Base-by-base conservation (phyloP, 768 basidiomycete species). In the Paxillus rubicundulus region DNA sequence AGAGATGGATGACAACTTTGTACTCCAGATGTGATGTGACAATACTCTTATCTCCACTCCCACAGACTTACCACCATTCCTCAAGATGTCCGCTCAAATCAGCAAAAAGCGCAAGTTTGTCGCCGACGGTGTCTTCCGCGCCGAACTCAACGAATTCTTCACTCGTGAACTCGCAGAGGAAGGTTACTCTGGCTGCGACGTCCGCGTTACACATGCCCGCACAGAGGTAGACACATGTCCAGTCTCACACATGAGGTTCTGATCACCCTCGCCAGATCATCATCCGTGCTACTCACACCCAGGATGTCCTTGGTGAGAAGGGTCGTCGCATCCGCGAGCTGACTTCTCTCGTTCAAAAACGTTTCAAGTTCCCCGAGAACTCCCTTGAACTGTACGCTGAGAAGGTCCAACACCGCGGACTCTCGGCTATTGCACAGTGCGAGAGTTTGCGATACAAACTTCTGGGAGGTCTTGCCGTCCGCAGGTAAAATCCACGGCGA, bases 111-210 rank as follows among this genome's bases (percentile, higher is more conserved):
- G 93, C 81, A 98, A 94, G 84, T 95, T 96, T 67, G 90, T 96
- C 67, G 93, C 94, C 51, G 95, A 97, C 71, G 95, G 95, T 86
- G 95, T 98, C 52, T 96, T 95, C 84, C 93, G 92, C 71, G 97
- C 97, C 62, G 97, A 99, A 77, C 84, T 99, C 72, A 92, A 92
- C 70, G 97, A 99, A 76, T 98, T 99, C 83, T 97, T 98, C 75
- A 92, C 86, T 54, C 87, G 94, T 63, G 96, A 98, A 76, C 90
- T 98, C 65, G 91, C 97, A 49, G 95, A 95, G 76, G 97, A 99
- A 76, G 96, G 96, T 63, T 99, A 98, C 84, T 98, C 97, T 76
- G 97, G 97, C 50, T 99, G 97, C 74, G 97, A 99, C 76, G 97
- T 99, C 72, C 93, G 97, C 68, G 95, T 98, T 57, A 98, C 97